A percentile compares a stretch with the other conserved stretches of the same genome.
Evolutionary conservation across 148 eudicot species (phyloP).

Genomic region (Dysphania ambrosioides): DNA sequence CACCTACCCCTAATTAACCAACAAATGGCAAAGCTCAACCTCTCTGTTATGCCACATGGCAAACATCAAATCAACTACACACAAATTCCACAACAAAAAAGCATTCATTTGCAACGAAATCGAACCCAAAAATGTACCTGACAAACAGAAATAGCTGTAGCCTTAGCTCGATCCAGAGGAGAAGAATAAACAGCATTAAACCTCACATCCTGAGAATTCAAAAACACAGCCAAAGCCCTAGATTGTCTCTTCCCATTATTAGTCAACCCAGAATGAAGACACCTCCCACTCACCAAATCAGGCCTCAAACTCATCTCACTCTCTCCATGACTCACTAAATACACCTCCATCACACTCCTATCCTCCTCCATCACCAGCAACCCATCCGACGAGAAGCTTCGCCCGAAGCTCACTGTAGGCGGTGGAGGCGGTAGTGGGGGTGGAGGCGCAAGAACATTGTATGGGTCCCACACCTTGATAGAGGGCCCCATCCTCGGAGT

Average conservation of each 20-base stretch:
- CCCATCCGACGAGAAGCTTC: conserved; percentile 49
- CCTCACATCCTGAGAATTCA: conserved; percentile 78
- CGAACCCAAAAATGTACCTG: conserved; percentile 43
- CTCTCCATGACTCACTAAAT: conserved; percentile 75
- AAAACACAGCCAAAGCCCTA: conserved; percentile 81
- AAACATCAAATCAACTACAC: background rate
- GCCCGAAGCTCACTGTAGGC: conserved; percentile 40
- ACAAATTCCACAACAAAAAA: background rate
- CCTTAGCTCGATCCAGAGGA: conserved; percentile 88
- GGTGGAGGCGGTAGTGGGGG: conserved; percentile 51
- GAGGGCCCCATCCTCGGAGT: conserved; percentile 92
- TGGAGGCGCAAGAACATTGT: conserved; percentile 82
- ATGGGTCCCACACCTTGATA: conserved; percentile 99
- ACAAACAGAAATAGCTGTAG: conserved; percentile 74
- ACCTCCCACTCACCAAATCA: conserved; percentile 75
- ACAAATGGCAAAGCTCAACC: background rate
- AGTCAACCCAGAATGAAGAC: conserved; percentile 61
- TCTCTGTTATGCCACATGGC: too few species aligned
- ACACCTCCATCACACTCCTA: conserved; percentile 54
- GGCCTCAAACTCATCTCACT: conserved; percentile 78
- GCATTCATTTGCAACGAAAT: background rate
- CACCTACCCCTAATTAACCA: background rate
- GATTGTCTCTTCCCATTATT: conserved; percentile 81
- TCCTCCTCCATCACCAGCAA: conserved; percentile 38
- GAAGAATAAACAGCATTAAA: conserved; percentile 82